Conservation (phyloP, 495 filamentous ascomycete genomes). For the Astrocystis sublimbata region DNA sequence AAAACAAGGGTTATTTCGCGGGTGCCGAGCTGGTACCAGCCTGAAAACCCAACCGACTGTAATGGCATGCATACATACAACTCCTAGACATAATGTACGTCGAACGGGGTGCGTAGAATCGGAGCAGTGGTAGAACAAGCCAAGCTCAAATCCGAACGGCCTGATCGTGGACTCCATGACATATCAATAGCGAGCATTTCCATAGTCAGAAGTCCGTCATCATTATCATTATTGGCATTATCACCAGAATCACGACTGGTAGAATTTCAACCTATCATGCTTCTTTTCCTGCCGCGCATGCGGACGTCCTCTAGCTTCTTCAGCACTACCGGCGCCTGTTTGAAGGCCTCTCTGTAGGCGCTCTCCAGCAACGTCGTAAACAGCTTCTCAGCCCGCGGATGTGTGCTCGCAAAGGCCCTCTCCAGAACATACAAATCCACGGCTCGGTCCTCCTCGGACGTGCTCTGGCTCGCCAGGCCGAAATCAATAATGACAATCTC, state of each 20-base stretch:
- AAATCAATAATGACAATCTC: constrained; percentile 95
- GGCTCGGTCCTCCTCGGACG: constrained; percentile 89
- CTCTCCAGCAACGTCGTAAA: constrained; percentile 65
- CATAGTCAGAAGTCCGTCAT: no score
- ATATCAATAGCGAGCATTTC: constrained; percentile 14
- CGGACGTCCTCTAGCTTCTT: constrained; percentile 89
- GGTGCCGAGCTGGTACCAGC: constrained; percentile 62
- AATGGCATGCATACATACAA: constrained; percentile 10
- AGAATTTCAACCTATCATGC: constrained; percentile 81
- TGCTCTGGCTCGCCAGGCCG: constrained; percentile 79
- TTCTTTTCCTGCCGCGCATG: constrained; percentile 94
- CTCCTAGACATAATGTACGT: constrained; percentile 3
- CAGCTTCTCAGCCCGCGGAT: constrained; percentile 78
- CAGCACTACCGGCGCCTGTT: constrained; percentile 51
- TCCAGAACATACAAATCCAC: constrained; percentile 98
- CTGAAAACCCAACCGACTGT: constrained; percentile 14
- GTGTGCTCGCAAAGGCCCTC: constrained; percentile 92
- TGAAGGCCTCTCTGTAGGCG: constrained; percentile 48
- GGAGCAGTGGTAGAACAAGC: constrained; percentile 7
- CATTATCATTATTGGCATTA: constrained; percentile 11
- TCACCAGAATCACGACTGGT: not conserved
- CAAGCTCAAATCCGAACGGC: not conserved
- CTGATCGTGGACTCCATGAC: not conserved
- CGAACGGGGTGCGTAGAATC: constrained; percentile 13
- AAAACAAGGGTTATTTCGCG: constrained; percentile 97